A percentile compares a stretch with the other conserved stretches of the same genome.
phyloP scores from a whole-genome alignment of 75 land plant genomes.

The Ceratopteris richardii region DNA sequence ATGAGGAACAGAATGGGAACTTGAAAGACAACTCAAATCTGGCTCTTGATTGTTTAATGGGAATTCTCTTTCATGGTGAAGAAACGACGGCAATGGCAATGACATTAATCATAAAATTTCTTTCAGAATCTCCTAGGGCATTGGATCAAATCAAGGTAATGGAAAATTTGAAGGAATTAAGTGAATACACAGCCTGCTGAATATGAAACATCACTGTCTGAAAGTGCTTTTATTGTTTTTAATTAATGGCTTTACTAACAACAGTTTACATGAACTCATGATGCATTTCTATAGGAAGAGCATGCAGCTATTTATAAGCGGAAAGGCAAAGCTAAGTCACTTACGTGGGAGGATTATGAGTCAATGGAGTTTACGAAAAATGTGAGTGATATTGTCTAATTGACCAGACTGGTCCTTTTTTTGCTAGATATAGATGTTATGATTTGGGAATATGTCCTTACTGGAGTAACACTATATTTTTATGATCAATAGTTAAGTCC shows the following conservation, averaged over 20 bases:
- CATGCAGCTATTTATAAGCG: slow-evolving; percentile 16
- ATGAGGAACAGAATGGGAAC: neutral
- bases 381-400: slow-evolving; percentile 24
- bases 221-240: no score
- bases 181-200: no score
- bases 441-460: no score
- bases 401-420: no score
- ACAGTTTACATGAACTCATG: no score
- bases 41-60: neutral
- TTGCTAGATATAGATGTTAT: no score
- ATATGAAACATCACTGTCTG: no score
- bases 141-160: slow-evolving; percentile 56
- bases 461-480: no score
- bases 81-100: slow-evolving; percentile 19
- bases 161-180: no score
- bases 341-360: slow-evolving; percentile 54
- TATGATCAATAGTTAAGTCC: no score
- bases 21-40: neutral
- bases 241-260: no score
- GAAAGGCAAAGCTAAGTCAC: slow-evolving; percentile 6
- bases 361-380: slow-evolving; percentile 54
- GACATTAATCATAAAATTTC: slow-evolving; percentile 71
- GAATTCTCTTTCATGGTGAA: neutral
- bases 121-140: slow-evolving; percentile 65
- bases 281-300: slow-evolving; percentile 29